Base-by-base conservation (phyloP, 2,329 filamentous ascomycete species). In the Diplodia mutila region DNA sequence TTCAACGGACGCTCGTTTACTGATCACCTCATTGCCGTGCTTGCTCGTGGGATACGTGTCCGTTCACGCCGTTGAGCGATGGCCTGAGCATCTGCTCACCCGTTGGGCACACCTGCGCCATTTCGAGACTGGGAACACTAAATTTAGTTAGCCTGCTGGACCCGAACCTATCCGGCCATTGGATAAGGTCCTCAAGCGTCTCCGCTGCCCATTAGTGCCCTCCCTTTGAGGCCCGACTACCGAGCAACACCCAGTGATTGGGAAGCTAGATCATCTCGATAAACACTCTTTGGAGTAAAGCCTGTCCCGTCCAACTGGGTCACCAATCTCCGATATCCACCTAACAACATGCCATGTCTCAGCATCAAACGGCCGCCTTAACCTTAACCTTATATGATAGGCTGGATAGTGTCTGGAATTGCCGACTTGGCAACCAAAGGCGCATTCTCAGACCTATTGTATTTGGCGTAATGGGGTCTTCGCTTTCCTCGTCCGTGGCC, bases 71-170 rank as follows among this genome's bases (percentile, higher is more conserved):
- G 32, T 34, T 34, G 32, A 34, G 32, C 32, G 39, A n/a, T 27
- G 25, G 46, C 42, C 42, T 52, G 59, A 63, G 42, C 12, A 51
- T 51, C 59, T 63, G 59, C 59, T 63, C 46, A 63, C 29, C 46
- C 4, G 25, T 63, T 63, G 59, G 59, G 59, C 59, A 63, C 42
- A 14, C 59, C 49, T 63, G 59, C 59, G 9, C 49, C 46, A 14
- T 37, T 11, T 63, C 27, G 59, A 63, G 46, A 25, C 59, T 32
- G 23, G 29, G 18, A 37, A 12, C 4, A n/a, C 11, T 46, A 7
- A 37, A 51, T 51, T 25, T 21, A 18, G 27, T 27, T 51, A 63
- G 18, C 7, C 7, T 18, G 11, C 46, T 7, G 14, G 14, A 34
- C 29, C 21, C n/a, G 37, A 37, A n/a, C 32, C 32, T 1, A 9